Conservation (phyloP, 2,329 filamentous ascomycete species). For the Cladosporium sp. region DNA sequence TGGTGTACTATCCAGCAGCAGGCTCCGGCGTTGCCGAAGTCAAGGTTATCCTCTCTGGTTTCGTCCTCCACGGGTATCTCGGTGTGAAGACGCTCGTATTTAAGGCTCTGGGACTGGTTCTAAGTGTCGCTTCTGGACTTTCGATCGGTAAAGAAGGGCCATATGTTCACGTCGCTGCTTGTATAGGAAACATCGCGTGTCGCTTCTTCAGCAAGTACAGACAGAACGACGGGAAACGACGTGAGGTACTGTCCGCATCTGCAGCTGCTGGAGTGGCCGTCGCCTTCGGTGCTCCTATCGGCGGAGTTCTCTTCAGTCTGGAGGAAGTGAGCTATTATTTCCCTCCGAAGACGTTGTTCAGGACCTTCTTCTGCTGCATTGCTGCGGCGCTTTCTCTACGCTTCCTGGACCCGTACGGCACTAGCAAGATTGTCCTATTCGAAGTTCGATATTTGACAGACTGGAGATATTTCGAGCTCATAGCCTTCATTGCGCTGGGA, state of each 20-base stretch:
- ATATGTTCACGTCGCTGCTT: constrained; percentile 95
- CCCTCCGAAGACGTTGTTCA: constrained; percentile 91
- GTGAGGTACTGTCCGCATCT: constrained; percentile 88
- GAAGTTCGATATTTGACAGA: constrained; percentile 85
- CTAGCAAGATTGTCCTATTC: constrained; percentile 93
- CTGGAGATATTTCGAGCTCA: constrained; percentile 91
- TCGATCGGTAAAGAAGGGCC: constrained; percentile 93
- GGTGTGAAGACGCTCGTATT: constrained; percentile 80
- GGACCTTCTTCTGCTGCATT: constrained; percentile 98
- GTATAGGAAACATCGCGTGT: constrained; percentile 90
- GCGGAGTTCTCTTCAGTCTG: constrained; percentile 85
- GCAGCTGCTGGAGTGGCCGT: constrained; percentile 90
- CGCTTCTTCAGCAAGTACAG: constrained; percentile 94
- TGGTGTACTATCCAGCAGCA: constrained; percentile 93
- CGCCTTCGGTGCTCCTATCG: constrained; percentile 85
- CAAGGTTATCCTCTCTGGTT: constrained; percentile 95
- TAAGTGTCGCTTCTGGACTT: constrained; percentile 87
- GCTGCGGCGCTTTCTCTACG: constrained; percentile 82
- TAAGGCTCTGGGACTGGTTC: constrained; percentile 75
- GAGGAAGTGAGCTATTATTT: constrained; percentile 98
- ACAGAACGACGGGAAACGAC: constrained; percentile 85
- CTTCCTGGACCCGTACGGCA: constrained; percentile 93
- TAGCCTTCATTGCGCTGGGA: constrained; percentile 79
- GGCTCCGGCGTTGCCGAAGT: constrained; percentile 96
- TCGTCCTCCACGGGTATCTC: constrained; percentile 92